Conservation (phyloP, 1,139 yeast species). For the Zygosaccharomyces sapae region DNA sequence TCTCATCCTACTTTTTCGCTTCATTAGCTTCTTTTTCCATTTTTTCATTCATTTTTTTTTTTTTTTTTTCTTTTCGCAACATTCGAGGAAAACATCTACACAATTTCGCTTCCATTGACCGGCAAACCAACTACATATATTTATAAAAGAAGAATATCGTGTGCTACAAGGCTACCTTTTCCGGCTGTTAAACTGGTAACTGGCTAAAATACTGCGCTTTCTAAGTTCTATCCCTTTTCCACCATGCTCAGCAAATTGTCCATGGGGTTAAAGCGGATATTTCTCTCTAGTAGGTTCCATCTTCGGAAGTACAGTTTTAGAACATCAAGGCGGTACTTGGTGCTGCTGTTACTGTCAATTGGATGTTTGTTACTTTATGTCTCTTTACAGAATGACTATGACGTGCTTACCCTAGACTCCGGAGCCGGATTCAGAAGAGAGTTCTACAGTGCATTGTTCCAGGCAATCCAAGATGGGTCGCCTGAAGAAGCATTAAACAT, state of each 20-base stretch:
- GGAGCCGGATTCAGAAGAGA: constrained; percentile 6
- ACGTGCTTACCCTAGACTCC: not conserved
- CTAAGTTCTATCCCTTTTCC: no score
- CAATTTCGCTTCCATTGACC: no score
- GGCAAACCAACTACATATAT: no score
- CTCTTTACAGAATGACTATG: not conserved
- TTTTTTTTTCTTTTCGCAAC: no score
- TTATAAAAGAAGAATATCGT: no score
- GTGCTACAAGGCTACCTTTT: no score
- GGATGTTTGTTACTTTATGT: not conserved
- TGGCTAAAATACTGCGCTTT: no score
- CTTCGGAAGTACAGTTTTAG: constrained; percentile 4
- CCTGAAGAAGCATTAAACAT: constrained; percentile 9
- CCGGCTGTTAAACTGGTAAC: no score
- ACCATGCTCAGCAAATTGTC: not conserved
- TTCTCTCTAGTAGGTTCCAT: constrained; percentile 1
- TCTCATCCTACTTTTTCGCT: no score
- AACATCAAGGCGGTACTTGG: constrained; percentile 1
- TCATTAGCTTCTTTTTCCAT: no score
- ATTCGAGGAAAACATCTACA: no score
- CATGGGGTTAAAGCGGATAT: not conserved
- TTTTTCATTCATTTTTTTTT: no score
- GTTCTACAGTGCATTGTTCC: constrained; percentile 11
- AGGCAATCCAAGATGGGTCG: constrained; percentile 9
- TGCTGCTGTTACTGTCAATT: not conserved